These are phyloP conservation scores for Cryptococcus jaspeensis DNA, from an alignment of 1,284 basidiomycete genomes.

Conservation along the genomic window DNA sequence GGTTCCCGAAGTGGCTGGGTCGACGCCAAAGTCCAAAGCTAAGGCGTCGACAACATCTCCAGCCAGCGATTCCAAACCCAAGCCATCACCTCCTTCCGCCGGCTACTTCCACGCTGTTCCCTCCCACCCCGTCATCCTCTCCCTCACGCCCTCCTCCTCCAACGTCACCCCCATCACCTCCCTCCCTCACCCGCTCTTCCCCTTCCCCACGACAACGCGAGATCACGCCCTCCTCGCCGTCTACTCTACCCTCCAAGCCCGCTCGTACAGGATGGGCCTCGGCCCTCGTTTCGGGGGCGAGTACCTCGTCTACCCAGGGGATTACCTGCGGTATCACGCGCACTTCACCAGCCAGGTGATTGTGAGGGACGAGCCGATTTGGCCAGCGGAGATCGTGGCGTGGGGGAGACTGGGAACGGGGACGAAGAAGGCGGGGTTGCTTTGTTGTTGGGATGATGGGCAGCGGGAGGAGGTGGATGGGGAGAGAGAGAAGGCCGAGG, in stretches of 20 bases:
- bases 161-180: slow-evolving; percentile 19
- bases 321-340: slow-evolving; percentile 93
- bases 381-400: slow-evolving; percentile 89
- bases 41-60: neutral
- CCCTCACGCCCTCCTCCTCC: slow-evolving; percentile 5
- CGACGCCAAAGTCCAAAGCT: neutral
- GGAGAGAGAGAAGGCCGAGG: slow-evolving; percentile 45
- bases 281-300: slow-evolving; percentile 82
- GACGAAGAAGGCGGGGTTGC: slow-evolving; percentile 92
- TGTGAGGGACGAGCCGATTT: slow-evolving; percentile 61
- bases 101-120: slow-evolving; percentile 34
- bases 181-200: slow-evolving; percentile 32
- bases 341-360: slow-evolving; percentile 88
- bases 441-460: slow-evolving; percentile 79
- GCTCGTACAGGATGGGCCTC: slow-evolving; percentile 57
- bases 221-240: slow-evolving; percentile 33
- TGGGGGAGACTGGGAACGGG: slow-evolving; percentile 94
- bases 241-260: slow-evolving; percentile 33
- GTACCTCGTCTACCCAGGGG: slow-evolving; percentile 94
- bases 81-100: neutral
- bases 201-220: slow-evolving; percentile 28
- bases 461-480: slow-evolving; percentile 8
- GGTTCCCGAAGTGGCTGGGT: too few species aligned
- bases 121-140: slow-evolving; percentile 13
- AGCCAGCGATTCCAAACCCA: neutral